phyloP scores from a whole-genome alignment of 768 basidiomycete genomes.

The Suillus decipiens region DNA sequence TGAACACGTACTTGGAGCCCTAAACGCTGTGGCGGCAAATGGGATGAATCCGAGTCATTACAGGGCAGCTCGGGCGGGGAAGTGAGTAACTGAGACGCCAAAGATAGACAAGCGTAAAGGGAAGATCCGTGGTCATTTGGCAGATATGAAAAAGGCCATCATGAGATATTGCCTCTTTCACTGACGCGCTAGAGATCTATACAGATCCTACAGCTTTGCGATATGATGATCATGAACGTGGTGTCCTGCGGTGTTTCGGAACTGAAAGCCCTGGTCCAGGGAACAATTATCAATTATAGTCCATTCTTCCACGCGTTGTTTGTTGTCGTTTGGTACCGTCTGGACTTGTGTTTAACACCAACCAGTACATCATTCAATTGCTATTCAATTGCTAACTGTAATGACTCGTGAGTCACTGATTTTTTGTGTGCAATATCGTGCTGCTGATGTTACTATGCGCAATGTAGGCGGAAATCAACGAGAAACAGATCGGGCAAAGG shows the following conservation, averaged over 20 bases:
- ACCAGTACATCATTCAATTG: not conserved
- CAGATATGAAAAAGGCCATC: conserved; percentile 10
- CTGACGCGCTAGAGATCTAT: conserved; percentile 16
- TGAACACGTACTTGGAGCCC: conserved; percentile 3
- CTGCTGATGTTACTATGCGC: conserved; percentile 3
- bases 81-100: conserved; percentile 11
- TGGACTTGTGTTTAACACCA: conserved; percentile 9
- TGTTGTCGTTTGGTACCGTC: conserved; percentile 25
- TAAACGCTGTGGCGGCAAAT: conserved; percentile 4
- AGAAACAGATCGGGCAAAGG: conserved; percentile 70
- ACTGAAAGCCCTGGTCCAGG: conserved; percentile 6
- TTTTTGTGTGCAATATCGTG: not conserved
- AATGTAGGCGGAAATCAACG: conserved; percentile 78
- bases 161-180: conserved; percentile 18
- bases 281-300: conserved; percentile 8
- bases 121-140: conserved; percentile 17
- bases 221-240: conserved; percentile 18
- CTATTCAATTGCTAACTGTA: conserved; percentile 3
- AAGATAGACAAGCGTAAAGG: conserved; percentile 13
- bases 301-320: conserved; percentile 18
- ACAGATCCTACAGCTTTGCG: not conserved
- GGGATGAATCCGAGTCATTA: conserved; percentile 6
- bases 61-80: not conserved
- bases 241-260: conserved; percentile 1
- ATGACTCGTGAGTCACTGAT: conserved; percentile 57